Conservation (phyloP, 305 asterid genomes). For the Solanum hybrid region DNA sequence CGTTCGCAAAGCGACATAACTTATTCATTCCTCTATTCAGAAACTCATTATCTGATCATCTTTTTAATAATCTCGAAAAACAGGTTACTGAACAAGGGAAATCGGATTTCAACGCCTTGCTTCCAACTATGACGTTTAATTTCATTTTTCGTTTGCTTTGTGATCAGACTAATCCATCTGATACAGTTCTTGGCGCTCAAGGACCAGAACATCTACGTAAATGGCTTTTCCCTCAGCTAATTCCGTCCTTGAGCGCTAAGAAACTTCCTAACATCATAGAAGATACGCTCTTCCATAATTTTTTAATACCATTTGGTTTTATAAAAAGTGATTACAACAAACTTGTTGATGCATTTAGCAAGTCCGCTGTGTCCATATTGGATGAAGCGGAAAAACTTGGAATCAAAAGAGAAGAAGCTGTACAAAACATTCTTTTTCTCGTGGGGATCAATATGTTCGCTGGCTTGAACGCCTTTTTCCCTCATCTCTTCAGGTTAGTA, state of each 20-base stretch:
- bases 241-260: slow-evolving; percentile 34
- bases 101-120: slow-evolving; percentile 20
- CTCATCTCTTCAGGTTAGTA: slow-evolving; percentile 27
- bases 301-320: slow-evolving; percentile 27
- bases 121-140: slow-evolving; percentile 35
- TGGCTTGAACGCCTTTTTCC: slow-evolving; percentile 42
- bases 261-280: slow-evolving; percentile 32
- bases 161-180: slow-evolving; percentile 16
- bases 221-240: slow-evolving; percentile 42
- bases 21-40: slow-evolving; percentile 29
- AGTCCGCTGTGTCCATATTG: slow-evolving; percentile 16
- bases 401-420: slow-evolving; percentile 39
- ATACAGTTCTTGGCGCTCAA: slow-evolving; percentile 8
- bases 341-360: slow-evolving; percentile 26
- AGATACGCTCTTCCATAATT: slow-evolving; percentile 34
- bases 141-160: slow-evolving; percentile 38
- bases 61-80: slow-evolving; percentile 32
- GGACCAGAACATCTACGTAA: slow-evolving; percentile 21
- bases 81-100: slow-evolving; percentile 22
- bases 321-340: slow-evolving; percentile 28
- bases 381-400: slow-evolving; percentile 35
- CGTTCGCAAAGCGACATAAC: slow-evolving; percentile 16
- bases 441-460: slow-evolving; percentile 57
- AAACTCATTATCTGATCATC: not conserved
- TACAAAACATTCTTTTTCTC: slow-evolving; percentile 43